Conservation (phyloP, 2,329 filamentous ascomycete species). For the Bipolaris gigantea region DNA sequence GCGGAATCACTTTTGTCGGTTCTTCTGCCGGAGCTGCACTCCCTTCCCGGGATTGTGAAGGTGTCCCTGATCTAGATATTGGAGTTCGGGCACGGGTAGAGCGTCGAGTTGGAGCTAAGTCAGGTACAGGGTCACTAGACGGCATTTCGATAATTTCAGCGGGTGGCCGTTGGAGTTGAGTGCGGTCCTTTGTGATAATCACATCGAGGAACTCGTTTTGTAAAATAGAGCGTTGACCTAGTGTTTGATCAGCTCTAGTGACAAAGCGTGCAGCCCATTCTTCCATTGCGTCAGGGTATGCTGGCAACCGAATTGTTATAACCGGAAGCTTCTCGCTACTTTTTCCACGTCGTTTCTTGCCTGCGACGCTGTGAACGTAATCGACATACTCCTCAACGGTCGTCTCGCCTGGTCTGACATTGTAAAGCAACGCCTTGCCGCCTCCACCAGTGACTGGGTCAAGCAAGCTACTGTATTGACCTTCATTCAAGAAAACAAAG, state of each 20-base stretch:
- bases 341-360: conserved; percentile 70
- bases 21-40: conserved; percentile 21
- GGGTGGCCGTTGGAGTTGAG: conserved; percentile 68
- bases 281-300: conserved; percentile 46
- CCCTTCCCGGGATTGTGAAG: conserved; percentile 24
- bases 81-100: conserved; percentile 23
- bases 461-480: conserved; percentile 75
- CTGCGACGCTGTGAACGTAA: conserved; percentile 74
- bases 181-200: conserved; percentile 79
- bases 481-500: conserved; percentile 80
- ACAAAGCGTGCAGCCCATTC: conserved; percentile 73
- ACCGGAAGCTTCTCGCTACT: conserved; percentile 70
- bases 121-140: conserved; percentile 24
- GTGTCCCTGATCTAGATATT: conserved; percentile 17
- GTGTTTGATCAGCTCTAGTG: conserved; percentile 66
- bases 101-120: conserved; percentile 13
- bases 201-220: conserved; percentile 92
- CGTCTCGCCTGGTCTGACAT: conserved; percentile 65
- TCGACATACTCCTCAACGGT: conserved; percentile 74
- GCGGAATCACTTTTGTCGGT: conserved; percentile 27
- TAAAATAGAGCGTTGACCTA: conserved; percentile 81
- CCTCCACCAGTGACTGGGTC: conserved; percentile 75
- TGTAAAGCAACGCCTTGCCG: conserved; percentile 75
- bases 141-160: conserved; percentile 39
- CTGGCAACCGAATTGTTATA: conserved; percentile 73